A percentile compares a stretch with the other conserved stretches of the same genome.
Evolutionary conservation across 139 green algal genomes (phyloP).

Genomic region (Medakamo hakoo): DNA sequence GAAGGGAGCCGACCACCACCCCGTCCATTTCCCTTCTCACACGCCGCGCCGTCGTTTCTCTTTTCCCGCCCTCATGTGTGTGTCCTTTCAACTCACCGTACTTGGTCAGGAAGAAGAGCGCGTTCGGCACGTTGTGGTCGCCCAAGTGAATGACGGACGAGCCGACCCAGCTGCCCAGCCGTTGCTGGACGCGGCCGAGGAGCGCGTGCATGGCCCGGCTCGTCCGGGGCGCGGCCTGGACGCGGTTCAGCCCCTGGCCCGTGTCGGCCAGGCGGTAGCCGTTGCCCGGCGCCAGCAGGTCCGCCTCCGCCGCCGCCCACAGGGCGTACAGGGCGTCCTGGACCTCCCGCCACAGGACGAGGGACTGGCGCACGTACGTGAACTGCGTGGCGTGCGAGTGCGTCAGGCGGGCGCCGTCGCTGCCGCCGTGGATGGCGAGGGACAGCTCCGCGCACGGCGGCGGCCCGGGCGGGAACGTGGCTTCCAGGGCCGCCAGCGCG

Average conservation of each 20-base stretch:
- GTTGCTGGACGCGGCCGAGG: conserved; percentile 51
- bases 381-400: conserved; percentile 82
- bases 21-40: too few species aligned
- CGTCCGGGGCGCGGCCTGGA: conserved; percentile 62
- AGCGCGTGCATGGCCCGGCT: conserved; percentile 52
- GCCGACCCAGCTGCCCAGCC: conserved; percentile 79
- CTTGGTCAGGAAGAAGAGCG: conserved; percentile 94
- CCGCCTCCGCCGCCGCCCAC: conserved; percentile 70
- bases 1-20: too few species aligned
- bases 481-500: conserved; percentile 26
- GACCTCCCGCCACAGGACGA: conserved; percentile 84
- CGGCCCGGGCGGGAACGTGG: conserved; percentile 19
- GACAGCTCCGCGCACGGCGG: conserved; percentile 10
- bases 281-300: conserved; percentile 67
- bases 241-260: conserved; percentile 80
- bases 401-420: conserved; percentile 57
- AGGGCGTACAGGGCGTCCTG: conserved; percentile 72
- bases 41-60: too few species aligned
- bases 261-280: conserved; percentile 78
- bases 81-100: conserved; percentile 67
- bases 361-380: conserved; percentile 73
- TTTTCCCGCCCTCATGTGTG: too few species aligned
- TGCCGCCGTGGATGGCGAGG: conserved; percentile 35
- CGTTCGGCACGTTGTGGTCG: conserved; percentile 91
- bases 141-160: conserved; percentile 81